Percentiles rank a stretch among this genome's conserved stretches.
Evolutionary conservation across 768 basidiomycete genomes (phyloP).

Genomic region (Tricholoma matsutake): DNA sequence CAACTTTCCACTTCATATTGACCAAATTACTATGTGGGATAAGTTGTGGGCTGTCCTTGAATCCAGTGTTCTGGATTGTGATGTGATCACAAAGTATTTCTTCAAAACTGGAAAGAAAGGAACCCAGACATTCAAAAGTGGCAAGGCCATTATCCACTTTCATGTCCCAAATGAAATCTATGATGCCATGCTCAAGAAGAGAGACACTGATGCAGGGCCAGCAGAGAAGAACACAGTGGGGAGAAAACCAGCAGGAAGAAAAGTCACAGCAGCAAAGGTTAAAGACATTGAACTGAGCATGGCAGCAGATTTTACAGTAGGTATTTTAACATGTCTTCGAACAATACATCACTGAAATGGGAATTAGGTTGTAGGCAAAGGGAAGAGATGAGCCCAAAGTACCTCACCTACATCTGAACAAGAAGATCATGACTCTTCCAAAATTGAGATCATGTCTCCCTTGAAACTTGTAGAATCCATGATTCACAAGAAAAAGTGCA

Average conservation of each 20-base stretch:
- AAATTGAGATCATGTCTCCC: background rate
- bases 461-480: background rate
- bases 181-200: background rate
- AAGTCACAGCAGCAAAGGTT: background rate
- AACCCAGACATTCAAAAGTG: background rate
- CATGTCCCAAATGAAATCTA: background rate
- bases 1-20: background rate
- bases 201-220: background rate
- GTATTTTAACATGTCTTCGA: background rate
- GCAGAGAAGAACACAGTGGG: background rate
- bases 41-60: background rate
- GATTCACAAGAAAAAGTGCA: background rate
- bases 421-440: background rate
- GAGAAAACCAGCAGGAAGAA: background rate
- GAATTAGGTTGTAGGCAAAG: background rate
- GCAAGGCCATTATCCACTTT: background rate
- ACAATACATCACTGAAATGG: background rate
- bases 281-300: background rate
- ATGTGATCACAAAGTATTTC: background rate
- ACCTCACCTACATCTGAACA: background rate
- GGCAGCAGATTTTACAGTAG: background rate
- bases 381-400: background rate
- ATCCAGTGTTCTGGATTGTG: background rate
- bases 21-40: background rate
- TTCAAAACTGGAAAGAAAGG: background rate